These are phyloP conservation scores for Cynara cardunculus DNA, from an alignment of 129 eudicot genomes.

Conservation along the genomic window DNA sequence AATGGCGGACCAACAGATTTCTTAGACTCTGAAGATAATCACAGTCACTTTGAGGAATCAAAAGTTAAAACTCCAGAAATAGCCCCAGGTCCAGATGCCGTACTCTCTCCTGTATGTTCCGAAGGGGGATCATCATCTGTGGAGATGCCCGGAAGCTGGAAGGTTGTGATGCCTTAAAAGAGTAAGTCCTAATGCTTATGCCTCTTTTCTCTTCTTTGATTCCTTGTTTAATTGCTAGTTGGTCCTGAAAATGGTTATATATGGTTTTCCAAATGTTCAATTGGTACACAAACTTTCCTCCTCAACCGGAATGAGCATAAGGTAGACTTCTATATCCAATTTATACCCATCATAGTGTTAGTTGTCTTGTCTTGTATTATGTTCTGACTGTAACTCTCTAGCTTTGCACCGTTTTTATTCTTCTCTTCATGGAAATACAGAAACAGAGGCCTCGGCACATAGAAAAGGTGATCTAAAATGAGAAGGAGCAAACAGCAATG, in stretches of 20 bases:
- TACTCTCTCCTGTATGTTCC: slow-evolving; percentile 25
- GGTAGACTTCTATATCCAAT: slow-evolving; percentile 16
- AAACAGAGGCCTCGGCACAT: slow-evolving; percentile 24
- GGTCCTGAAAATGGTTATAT: not conserved
- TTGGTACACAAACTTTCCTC: slow-evolving; percentile 25
- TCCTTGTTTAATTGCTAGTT: not conserved
- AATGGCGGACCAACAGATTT: slow-evolving; percentile 16
- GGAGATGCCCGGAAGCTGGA: slow-evolving; percentile 33
- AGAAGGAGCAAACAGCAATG: slow-evolving; percentile 11
- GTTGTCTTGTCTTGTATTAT: not conserved
- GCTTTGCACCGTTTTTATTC: not conserved
- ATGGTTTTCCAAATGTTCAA: slow-evolving; percentile 30
- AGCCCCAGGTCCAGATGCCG: slow-evolving; percentile 15
- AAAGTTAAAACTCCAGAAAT: slow-evolving; percentile 37
- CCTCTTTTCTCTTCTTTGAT: not conserved
- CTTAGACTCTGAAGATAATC: slow-evolving; percentile 29
- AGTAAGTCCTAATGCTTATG: slow-evolving; percentile 18
- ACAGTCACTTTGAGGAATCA: slow-evolving; percentile 28
- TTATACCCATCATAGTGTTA: not conserved
- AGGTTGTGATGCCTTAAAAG: slow-evolving; percentile 12
- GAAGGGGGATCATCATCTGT: slow-evolving; percentile 41
- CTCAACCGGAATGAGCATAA: slow-evolving; percentile 20
- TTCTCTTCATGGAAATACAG: not conserved
- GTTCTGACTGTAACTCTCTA: not conserved
- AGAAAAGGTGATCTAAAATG: slow-evolving; percentile 12